A percentile compares a stretch with the other conserved stretches of the same genome.
These are phyloP conservation scores for Solanum virginianum DNA, from an alignment of 257 asterid genomes.

Conservation along the genomic window DNA sequence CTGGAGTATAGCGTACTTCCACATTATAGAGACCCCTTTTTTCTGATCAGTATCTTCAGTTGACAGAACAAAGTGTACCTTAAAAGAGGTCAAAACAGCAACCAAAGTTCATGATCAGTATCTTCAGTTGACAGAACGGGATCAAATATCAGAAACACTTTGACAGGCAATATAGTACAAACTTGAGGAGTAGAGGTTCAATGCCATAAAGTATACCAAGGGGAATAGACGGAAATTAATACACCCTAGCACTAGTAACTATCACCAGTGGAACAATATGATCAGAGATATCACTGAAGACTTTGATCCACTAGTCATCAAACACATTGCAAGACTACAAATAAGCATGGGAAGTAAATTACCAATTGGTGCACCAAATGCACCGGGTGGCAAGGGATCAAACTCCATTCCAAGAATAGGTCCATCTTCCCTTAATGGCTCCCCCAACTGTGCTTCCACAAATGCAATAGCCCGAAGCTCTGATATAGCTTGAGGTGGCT, in stretches of 20 bases:
- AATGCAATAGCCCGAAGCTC: constrained; percentile 65
- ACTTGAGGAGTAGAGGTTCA: not conserved
- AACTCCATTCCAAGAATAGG: constrained; percentile 96
- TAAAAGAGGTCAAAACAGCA: no score
- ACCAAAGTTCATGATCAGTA: no score
- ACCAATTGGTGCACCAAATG: constrained; percentile 87
- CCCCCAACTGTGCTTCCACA: constrained; percentile 89
- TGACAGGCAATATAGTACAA: not conserved
- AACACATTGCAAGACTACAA: not conserved
- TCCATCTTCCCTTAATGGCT: constrained; percentile 75
- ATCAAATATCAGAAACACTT: not conserved
- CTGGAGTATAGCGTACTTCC: not conserved
- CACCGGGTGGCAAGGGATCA: constrained; percentile 90
- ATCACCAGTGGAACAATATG: not conserved
- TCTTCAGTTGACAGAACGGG: not conserved
- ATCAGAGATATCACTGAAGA: not conserved
- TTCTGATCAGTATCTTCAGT: not conserved
- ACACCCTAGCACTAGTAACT: not conserved
- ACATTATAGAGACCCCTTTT: not conserved
- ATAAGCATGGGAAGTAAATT: constrained; percentile 8
- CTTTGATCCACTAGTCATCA: not conserved
- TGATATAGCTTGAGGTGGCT: constrained; percentile 63
- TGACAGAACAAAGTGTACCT: no score
- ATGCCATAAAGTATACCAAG: not conserved
- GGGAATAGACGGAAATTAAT: not conserved